Conservation (phyloP, 495 filamentous ascomycete species). For the Neurospora sp. region DNA sequence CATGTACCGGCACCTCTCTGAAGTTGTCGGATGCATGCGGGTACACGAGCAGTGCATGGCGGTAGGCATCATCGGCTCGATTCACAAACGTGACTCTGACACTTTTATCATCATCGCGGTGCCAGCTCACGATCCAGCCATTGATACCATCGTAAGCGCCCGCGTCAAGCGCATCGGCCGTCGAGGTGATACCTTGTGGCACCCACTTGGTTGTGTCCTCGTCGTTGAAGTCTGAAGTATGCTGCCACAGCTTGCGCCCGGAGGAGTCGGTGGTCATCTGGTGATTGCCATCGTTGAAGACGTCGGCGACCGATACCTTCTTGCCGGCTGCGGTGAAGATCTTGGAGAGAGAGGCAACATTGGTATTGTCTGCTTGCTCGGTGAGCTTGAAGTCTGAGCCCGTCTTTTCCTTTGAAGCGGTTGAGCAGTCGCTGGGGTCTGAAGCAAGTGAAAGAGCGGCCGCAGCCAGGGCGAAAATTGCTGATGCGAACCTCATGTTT, state of each 20-base stretch:
- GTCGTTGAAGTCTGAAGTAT: constrained; percentile 24
- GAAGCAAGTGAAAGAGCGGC: not conserved
- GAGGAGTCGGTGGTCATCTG: constrained; percentile 15
- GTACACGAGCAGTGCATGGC: constrained; percentile 28
- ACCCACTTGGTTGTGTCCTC: constrained; percentile 25
- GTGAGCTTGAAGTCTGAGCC: constrained; percentile 6
- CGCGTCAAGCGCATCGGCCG: constrained; percentile 24
- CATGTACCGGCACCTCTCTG: constrained; percentile 6
- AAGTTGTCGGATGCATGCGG: constrained; percentile 3
- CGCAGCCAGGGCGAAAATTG: not conserved
- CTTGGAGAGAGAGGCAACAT: constrained; percentile 11
- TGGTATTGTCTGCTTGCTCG: constrained; percentile 12
- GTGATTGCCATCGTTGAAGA: constrained; percentile 29
- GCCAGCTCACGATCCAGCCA: constrained; percentile 31
- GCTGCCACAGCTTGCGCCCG: constrained; percentile 16
- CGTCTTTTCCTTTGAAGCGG: not conserved
- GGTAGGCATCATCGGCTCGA: constrained; percentile 19
- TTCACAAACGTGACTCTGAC: constrained; percentile 29
- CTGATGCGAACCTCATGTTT: not conserved
- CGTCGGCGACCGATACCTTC: constrained; percentile 20
- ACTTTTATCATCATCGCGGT: constrained; percentile 23
- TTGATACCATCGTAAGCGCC: constrained; percentile 25
- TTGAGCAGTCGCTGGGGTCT: constrained; percentile 6
- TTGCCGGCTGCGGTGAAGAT: constrained; percentile 8
- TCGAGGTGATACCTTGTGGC: constrained; percentile 31